Base-by-base conservation (phyloP, 768 basidiomycete genomes). In the Pleurotus citrinopileatus region DNA sequence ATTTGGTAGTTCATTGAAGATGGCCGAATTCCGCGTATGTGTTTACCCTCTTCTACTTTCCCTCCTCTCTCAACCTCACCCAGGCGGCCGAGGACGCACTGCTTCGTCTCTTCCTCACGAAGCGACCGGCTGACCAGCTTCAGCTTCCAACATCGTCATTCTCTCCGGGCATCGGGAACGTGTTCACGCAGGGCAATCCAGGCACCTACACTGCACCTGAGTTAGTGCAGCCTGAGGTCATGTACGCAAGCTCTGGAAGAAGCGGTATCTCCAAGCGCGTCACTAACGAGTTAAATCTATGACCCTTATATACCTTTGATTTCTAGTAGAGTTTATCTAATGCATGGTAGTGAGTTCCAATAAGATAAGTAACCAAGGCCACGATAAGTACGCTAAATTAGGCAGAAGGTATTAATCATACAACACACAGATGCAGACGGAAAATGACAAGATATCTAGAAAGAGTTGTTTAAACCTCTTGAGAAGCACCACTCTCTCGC, bases 21-120 rank as follows among this genome's bases (percentile, higher is more conserved):
- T 98, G 96, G 94, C 94, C 13, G 94, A 98, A 70, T 95, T 82
- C 71, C 78, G 96, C 54, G 94, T 93, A 69, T 50, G 82, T 70
- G 19, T 23, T 45, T 17, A 13, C 27, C 7, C 42, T 46, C 26
- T 25, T 57, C 42, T 34, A 13, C 27, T 46, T 42, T 23, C 56
- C 56, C 20, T 52, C 46, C 52, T 3, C 28, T 22, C 53, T 23
- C 52, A 4, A 23, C 34, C 34, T 44, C 32, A 25, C 55, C 23
- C 59, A 90, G 87, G 92, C 92, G 13, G 89, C 89, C 7, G 92
- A 96, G 70, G 91, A 94, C 61, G 82, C 92, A 0, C 74, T 95
- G 22, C 82, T 87, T 57, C 79, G 91, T 38, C 74, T 94, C 19
- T 95, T 93, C 70, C 81, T 95, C 55, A 92, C 91, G 9, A 80